Percentiles rank a stretch among this genome's conserved stretches.
These are phyloP conservation scores for Scenedesmus sp. DNA, from an alignment of 163 green algal species.

Conservation along the genomic window DNA sequence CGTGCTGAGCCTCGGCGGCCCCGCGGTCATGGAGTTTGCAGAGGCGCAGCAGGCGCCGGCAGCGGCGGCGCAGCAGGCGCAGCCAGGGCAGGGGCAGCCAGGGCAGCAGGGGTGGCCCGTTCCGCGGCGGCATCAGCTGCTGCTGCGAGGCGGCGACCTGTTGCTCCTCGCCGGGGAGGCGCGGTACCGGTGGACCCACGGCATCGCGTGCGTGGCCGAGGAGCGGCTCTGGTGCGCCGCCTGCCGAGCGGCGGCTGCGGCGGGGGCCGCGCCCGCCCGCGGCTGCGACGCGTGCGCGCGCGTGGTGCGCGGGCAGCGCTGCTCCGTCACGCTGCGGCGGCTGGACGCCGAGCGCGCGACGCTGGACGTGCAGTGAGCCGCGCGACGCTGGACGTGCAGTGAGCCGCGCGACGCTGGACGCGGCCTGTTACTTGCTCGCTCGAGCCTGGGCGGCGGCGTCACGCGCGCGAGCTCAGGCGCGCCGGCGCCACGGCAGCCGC, in stretches of 20 bases:
- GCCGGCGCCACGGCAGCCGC: too few species aligned
- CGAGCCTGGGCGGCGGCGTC: too few species aligned
- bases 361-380: too few species aligned
- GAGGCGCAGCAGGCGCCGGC: constrained; percentile 16
- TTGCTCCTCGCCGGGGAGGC: constrained; percentile 47
- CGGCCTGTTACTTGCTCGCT: too few species aligned
- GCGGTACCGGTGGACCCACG: constrained; percentile 50
- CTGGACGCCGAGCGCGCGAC: constrained; percentile 1
- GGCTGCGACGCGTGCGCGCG: constrained; percentile 1
- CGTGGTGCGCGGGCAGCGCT: constrained; percentile 37
- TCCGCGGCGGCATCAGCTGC: constrained; percentile 22
- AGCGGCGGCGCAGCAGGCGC: constrained; percentile 15
- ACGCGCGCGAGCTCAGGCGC: too few species aligned
- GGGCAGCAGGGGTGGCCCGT: neutral
- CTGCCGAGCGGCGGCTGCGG: neutral
- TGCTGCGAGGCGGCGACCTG: constrained; percentile 55
- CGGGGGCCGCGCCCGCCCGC: neutral
- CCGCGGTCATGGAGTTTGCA: constrained; percentile 52
- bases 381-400: too few species aligned
- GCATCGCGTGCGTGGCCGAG: constrained; percentile 38
- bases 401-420: too few species aligned
- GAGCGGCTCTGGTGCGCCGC: constrained; percentile 18
- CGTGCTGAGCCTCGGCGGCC: constrained; percentile 37
- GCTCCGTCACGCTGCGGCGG: constrained; percentile 51
- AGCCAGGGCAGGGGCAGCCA: neutral